A percentile compares a stretch with the other conserved stretches of the same genome.
These are phyloP conservation scores for Smithsoniella earleae DNA, from an alignment of 163 green algal genomes.

Conservation along the genomic window DNA sequence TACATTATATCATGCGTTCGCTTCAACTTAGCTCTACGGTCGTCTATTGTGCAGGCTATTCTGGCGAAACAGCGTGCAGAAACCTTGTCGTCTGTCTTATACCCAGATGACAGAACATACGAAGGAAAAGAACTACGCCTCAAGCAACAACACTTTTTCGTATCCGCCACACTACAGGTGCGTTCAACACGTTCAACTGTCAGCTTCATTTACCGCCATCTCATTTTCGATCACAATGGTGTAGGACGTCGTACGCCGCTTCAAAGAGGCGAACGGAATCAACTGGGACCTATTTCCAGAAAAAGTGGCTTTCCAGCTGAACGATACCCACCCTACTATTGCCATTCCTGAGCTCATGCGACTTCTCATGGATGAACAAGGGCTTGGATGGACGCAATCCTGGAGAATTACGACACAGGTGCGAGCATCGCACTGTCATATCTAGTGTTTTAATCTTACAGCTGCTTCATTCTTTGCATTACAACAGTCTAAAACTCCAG, in stretches of 20 bases:
- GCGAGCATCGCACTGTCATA: too few relatives aligned
- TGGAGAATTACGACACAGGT: constrained; percentile 78
- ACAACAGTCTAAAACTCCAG: too few relatives aligned
- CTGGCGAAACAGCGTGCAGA: constrained; percentile 92
- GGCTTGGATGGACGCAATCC: constrained; percentile 74
- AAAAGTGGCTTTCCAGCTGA: constrained; percentile 89
- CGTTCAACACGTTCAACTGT: not conserved
- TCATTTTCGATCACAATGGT: not conserved
- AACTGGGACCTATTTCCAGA: constrained; percentile 63
- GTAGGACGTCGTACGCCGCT: constrained; percentile 87
- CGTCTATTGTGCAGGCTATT: constrained; percentile 76
- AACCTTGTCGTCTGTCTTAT: constrained; percentile 91
- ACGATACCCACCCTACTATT: constrained; percentile 97
- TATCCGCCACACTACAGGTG: constrained; percentile 84
- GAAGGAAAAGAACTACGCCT: constrained; percentile 98
- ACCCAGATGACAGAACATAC: constrained; percentile 96
- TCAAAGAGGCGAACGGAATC: constrained; percentile 63
- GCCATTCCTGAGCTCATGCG: constrained; percentile 96
- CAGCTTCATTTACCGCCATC: too few relatives aligned
- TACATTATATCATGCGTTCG: not conserved
- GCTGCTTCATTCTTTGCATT: not conserved
- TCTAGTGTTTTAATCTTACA: too few relatives aligned
- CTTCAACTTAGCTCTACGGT: too few relatives aligned
- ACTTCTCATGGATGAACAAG: constrained; percentile 91
- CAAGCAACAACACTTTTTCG: constrained; percentile 99